Base-by-base conservation (phyloP, 2,329 filamentous ascomycete species). In the Zalaria obscura region DNA sequence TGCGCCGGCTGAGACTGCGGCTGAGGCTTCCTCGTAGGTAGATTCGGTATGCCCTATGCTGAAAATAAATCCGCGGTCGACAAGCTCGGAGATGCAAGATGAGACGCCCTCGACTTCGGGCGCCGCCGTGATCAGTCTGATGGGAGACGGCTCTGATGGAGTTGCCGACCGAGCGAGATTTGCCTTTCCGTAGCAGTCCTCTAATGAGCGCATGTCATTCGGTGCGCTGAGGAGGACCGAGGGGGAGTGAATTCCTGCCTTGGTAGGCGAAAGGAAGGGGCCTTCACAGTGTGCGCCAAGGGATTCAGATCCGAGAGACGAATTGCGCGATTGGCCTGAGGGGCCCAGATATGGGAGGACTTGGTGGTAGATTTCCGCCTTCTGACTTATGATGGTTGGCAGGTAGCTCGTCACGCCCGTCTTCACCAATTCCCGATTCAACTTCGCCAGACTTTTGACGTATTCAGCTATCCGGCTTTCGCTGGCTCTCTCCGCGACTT, bases 231-330 rank as follows among this genome's bases (percentile, higher is more conserved):
- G 75, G 36, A 94, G 70, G 10, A 91, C 81, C 42, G 79, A 73
- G 11, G 72, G 65, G 54, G 83, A 84, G 67, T 94, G 88, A 32
- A 93, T 80, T 39, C 88, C 88, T 55, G 93, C 93, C 58, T 89
- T 89, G 37, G 76, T 75, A 0, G 82, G 79, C 52, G 69, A 84
- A 42, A 95, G 70, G 62, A 95, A 95, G 0, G 88, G 88, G 0
- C 88, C 88, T 68, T 95, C 88, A 56, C 84, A 83, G 55, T 95
- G 88, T 3, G 87, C 87, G 27, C 88, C 88, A 9, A 95, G 73
- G 0, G 84, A 91, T 63, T 94, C 87, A 38, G 85, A 78, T 36
- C 88, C 88, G 47, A 84, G 75, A 34, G 68, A 60, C 29, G 83
- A 66, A 40, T 71, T 59, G 47, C 83, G 74, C 9, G 59, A 53